A percentile compares a stretch with the other conserved stretches of the same genome.
Conservation (phyloP, 805 yeast species). For the Candida argentea region DNA sequence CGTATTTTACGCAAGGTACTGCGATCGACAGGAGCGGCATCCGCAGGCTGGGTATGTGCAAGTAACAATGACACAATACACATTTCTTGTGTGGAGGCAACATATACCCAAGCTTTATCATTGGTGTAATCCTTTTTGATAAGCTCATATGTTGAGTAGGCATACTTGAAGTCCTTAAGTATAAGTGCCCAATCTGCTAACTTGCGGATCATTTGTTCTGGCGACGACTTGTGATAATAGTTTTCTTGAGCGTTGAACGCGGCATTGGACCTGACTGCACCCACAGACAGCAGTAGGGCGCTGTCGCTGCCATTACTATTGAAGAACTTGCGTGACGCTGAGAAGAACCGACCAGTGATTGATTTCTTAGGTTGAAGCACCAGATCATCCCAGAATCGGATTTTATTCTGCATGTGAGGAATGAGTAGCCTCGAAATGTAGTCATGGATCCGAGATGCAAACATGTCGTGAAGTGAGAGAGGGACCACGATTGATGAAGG, state of each 20-base stretch:
- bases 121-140: slow-evolving; percentile 66
- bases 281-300: slow-evolving; percentile 1
- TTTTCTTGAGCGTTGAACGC: slow-evolving; percentile 42
- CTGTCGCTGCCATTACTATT: slow-evolving; percentile 17
- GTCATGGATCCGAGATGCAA: slow-evolving; percentile 35
- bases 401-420: slow-evolving; percentile 80
- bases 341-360: slow-evolving; percentile 61
- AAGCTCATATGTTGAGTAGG: slow-evolving; percentile 75
- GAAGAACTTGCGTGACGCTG: slow-evolving; percentile 52
- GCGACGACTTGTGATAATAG: slow-evolving; percentile 49
- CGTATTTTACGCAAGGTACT: slow-evolving; percentile 38
- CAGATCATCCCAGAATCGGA: slow-evolving; percentile 80
- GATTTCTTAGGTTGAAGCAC: slow-evolving; percentile 69
- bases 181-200: slow-evolving; percentile 90
- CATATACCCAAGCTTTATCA: slow-evolving; percentile 71
- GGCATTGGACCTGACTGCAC: neutral
- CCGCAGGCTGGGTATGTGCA: slow-evolving; percentile 34
- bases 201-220: slow-evolving; percentile 68
- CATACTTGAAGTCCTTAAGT: slow-evolving; percentile 79
- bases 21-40: slow-evolving; percentile 29
- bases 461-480: slow-evolving; percentile 26
- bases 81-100: slow-evolving; percentile 86
- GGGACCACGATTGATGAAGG: slow-evolving; percentile 15
- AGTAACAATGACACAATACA: slow-evolving; percentile 64
- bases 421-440: slow-evolving; percentile 41